Base-by-base conservation (phyloP, 441 rosid genomes). In the Bruguiera hainesii region DNA sequence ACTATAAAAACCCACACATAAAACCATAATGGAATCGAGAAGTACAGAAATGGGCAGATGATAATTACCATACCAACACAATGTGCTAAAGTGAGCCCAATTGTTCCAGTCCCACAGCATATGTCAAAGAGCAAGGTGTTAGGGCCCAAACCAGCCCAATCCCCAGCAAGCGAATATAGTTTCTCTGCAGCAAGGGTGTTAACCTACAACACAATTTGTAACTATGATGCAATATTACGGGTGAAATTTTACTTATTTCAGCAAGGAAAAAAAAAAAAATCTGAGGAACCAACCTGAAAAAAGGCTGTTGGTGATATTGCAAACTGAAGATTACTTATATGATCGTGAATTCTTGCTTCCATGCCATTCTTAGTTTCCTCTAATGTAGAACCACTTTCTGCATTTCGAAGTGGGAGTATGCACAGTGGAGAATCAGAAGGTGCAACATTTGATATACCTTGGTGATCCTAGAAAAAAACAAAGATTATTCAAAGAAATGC, bases 51-150 rank as follows among this genome's bases (percentile, higher is more conserved):
- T 20, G 74, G 74, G 64, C 39, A 60, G 76, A 42, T 49, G 75
- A 49, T 21, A 71, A 67, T 81, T 87, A 91, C 98, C 99, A 88
- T 87, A 60, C 99, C 96, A 68, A 95, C 99, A 68, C 84, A 93
- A 80, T 85, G 89, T 3, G 98, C 99, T 56, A 90, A 72, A 3
- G 98, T 95, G 50, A 95, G 93, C 49, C 97, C 99, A 29, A 95
- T 95, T 39, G 97, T 91, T 70, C 99, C 96, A 46, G 99, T 95
- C 62, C 99, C 99, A 73, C 99, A 95, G 75, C 99, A 95, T 67
- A 95, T 76, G 72, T 95, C 98, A 73, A 95, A 95, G 8, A 95
- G 82, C 74, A 95, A 75, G 30, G 97, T 91, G 74, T 90, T 92
- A 20, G 91, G 89, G 72, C 88, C 88, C 75, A 95, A 79, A 71